These are phyloP conservation scores for Staphylotrichum longicolle DNA, from an alignment of 495 filamentous ascomycete genomes.

Conservation along the genomic window DNA sequence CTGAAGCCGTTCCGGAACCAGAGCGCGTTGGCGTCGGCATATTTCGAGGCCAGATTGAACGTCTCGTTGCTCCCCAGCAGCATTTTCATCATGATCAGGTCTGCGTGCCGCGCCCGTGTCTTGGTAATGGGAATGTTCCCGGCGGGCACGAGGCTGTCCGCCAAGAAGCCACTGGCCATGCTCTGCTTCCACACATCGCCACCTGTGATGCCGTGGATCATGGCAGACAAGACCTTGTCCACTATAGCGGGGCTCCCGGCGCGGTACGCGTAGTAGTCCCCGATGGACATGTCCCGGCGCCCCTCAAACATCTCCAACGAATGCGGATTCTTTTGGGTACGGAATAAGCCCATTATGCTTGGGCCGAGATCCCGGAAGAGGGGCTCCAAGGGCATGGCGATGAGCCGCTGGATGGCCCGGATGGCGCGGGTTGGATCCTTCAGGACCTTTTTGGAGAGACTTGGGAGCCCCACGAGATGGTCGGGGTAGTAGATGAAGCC, in stretches of 20 bases:
- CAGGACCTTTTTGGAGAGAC: constrained; percentile 20
- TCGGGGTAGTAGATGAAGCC: constrained; percentile 94
- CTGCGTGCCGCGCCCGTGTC: not conserved
- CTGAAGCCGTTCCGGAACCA: constrained; percentile 60
- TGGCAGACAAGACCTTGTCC: constrained; percentile 72
- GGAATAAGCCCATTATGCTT: constrained; percentile 39
- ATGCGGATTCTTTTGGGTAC: constrained; percentile 8
- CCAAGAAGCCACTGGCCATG: constrained; percentile 49
- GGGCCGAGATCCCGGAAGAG: constrained; percentile 54
- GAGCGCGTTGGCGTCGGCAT: constrained; percentile 16
- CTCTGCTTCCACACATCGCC: constrained; percentile 84
- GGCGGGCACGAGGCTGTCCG: not conserved
- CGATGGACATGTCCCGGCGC: constrained; percentile 64
- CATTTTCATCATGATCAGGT: constrained; percentile 2
- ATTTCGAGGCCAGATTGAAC: constrained; percentile 12
- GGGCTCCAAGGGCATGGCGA: constrained; percentile 57
- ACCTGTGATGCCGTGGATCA: constrained; percentile 92
- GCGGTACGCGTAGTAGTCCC: constrained; percentile 60
- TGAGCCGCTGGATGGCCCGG: constrained; percentile 16
- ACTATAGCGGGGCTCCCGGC: constrained; percentile 54
- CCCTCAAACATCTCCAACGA: not conserved
- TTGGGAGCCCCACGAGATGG: constrained; percentile 71
- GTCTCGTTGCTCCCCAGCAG: not conserved
- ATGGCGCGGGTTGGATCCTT: constrained; percentile 5
- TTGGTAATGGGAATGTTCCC: not conserved